A percentile compares a stretch with the other conserved stretches of the same genome.
phyloP scores from a whole-genome alignment of 495 filamentous ascomycete genomes.

The Pyronema omphalodes region DNA sequence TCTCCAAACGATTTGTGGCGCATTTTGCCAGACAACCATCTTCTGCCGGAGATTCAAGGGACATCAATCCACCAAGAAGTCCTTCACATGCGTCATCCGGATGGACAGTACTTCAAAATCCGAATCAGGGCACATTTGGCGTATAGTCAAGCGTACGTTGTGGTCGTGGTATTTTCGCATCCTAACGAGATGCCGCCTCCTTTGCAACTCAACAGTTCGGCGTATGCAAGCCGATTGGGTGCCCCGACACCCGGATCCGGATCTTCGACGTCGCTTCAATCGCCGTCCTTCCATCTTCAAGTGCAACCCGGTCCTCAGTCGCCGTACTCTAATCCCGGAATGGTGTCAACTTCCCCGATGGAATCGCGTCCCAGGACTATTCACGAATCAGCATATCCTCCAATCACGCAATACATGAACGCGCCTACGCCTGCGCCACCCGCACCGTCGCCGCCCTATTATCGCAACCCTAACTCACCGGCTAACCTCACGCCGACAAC shows the following conservation, averaged over 20 bases:
- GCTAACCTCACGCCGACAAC: constrained; percentile 1
- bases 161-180: constrained; percentile 21
- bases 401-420: constrained; percentile 19
- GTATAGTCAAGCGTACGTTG: constrained; percentile 23
- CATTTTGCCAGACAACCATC: constrained; percentile 6
- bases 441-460: constrained; percentile 13
- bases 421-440: constrained; percentile 12
- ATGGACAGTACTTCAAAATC: constrained; percentile 21
- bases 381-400: constrained; percentile 18
- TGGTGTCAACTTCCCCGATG: constrained; percentile 14
- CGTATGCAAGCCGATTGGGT: not conserved
- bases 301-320: constrained; percentile 19
- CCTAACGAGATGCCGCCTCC: constrained; percentile 21
- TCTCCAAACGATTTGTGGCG: constrained; percentile 26
- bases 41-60: constrained; percentile 14
- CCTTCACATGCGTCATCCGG: constrained; percentile 21
- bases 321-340: constrained; percentile 19
- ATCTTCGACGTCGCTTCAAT: not conserved
- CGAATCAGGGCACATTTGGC: constrained; percentile 23
- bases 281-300: constrained; percentile 19
- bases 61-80: constrained; percentile 18
- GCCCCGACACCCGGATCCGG: not conserved
- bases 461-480: constrained; percentile 14
- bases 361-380: constrained; percentile 22
- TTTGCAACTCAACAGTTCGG: constrained; percentile 13